Base-by-base conservation (phyloP, 2,329 filamentous ascomycete species). In the Clarireedia paspali region DNA sequence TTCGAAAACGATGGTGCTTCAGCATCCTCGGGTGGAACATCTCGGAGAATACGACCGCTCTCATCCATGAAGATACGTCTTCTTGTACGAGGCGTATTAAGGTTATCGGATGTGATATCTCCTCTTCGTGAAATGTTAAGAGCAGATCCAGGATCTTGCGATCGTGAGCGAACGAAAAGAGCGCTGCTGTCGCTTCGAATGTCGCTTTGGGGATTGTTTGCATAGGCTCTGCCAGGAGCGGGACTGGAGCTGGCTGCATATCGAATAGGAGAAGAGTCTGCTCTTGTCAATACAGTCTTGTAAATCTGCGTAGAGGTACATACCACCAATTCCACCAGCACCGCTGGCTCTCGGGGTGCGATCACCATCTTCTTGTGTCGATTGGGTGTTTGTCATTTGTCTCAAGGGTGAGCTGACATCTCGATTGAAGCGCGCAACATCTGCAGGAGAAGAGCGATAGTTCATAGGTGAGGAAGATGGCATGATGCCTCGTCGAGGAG, bases 231-330 rank as follows among this genome's bases (percentile, higher is more conserved):
- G n/a, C 83, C 84, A 26, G 90, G 39, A 17, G 39, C 39, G 17
- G 39, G 89, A 68, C 89, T 95, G 39, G 92, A 96, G 71, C 90
- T 96, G 38, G 90, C 84, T 56, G 89, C 89, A 70, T 96, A 97
- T 70, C 85, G 84, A 63, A 97, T 89, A 1, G 92, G 92, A 1
- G 92, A 97, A 0, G 92, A 97, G 67, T 91, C 92, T 96, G 38
- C n/a, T 1, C 53, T 4, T 26, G 36, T 61, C 39, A 56, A 58
- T 27, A 2, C 38, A 47, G 47, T 27, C 40, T 59, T 10, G 17
- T 36, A 20, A 9, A 49, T 53, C 36, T 26, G 47, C 17, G 34
- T 17, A 12, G 27, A 38, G 7, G 6, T n/a, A 61, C 76, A 70
- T 71, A 89, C 87, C 87, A 75, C 85, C 83, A 62, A 83, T 56